phyloP scores from a whole-genome alignment of 768 basidiomycete genomes.

The Pisolithus orientalis region DNA sequence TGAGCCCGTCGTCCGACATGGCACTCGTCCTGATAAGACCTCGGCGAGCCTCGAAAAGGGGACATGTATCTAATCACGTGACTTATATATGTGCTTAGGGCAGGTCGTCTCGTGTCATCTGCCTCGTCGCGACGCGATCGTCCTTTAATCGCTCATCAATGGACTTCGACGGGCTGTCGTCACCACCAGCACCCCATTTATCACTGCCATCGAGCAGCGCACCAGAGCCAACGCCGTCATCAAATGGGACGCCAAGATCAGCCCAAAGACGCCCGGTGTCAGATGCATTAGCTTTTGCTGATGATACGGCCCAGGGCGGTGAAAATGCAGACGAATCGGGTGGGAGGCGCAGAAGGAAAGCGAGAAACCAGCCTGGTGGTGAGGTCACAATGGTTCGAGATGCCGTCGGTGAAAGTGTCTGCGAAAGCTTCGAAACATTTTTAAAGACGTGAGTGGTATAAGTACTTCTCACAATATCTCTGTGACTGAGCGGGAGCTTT shows the following conservation, averaged over 20 bases:
- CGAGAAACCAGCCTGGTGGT: slow-evolving; percentile 37
- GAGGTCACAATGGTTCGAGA: slow-evolving; percentile 89
- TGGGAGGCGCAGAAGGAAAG: slow-evolving; percentile 42
- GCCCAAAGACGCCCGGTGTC: slow-evolving; percentile 35
- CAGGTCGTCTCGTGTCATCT: slow-evolving; percentile 37
- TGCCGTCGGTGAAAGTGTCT: slow-evolving; percentile 92
- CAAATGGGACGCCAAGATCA: slow-evolving; percentile 28
- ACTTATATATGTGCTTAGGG: slow-evolving; percentile 28
- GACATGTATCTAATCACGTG: not conserved
- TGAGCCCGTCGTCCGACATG: slow-evolving; percentile 32
- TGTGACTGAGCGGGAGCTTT: not conserved
- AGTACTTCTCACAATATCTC: not conserved
- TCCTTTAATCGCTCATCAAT: slow-evolving; percentile 26
- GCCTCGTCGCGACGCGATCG: slow-evolving; percentile 24
- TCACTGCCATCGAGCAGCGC: slow-evolving; percentile 51
- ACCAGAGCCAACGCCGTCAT: slow-evolving; percentile 32
- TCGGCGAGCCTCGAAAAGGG: not conserved
- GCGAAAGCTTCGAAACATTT: slow-evolving; percentile 88
- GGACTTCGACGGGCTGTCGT: slow-evolving; percentile 54
- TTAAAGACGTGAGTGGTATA: slow-evolving; percentile 68
- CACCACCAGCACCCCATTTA: slow-evolving; percentile 47
- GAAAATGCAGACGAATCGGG: slow-evolving; percentile 32
- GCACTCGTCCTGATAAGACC: slow-evolving; percentile 13
- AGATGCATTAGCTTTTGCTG: slow-evolving; percentile 50
- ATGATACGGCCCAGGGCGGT: slow-evolving; percentile 42